Percentiles rank a stretch among this genome's conserved stretches.
Evolutionary conservation across 495 filamentous ascomycete genomes (phyloP).

Genomic region (Penicilliopsis zonata): DNA sequence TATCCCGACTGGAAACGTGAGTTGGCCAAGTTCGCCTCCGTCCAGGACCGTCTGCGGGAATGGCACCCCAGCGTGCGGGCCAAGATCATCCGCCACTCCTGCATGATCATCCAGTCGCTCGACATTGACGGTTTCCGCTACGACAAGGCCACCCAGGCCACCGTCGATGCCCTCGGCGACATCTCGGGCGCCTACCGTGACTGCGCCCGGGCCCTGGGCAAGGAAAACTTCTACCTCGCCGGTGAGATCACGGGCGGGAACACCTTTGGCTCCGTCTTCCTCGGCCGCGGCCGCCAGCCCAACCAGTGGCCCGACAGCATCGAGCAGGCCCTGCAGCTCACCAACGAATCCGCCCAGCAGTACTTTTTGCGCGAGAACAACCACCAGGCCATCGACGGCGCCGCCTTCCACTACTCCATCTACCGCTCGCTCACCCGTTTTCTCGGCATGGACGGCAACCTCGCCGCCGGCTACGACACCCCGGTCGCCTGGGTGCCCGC

Average conservation of each 20-base stretch:
- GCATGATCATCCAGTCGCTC: constrained; percentile 49
- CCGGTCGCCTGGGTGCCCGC: constrained; percentile 48
- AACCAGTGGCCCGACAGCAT: constrained; percentile 33
- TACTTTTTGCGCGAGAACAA: constrained; percentile 46
- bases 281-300: constrained; percentile 53
- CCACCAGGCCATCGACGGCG: constrained; percentile 48
- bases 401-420: constrained; percentile 61
- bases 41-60: constrained; percentile 64
- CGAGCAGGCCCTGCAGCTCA: constrained; percentile 34
- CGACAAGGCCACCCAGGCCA: constrained; percentile 57
- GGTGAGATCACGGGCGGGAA: constrained; percentile 58
- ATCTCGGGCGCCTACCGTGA: constrained; percentile 41
- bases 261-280: constrained; percentile 49
- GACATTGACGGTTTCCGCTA: constrained; percentile 61
- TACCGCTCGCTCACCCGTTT: constrained; percentile 58
- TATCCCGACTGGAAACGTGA: constrained; percentile 57
- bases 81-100: constrained; percentile 51
- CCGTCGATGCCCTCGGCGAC: constrained; percentile 49
- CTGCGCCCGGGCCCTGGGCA: constrained; percentile 44
- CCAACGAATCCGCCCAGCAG: constrained; percentile 26
- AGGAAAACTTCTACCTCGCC: constrained; percentile 52
- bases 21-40: constrained; percentile 61
- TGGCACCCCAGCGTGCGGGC: constrained; percentile 51
- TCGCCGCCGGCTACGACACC: constrained; percentile 47
- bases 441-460: constrained; percentile 50